Base-by-base conservation (phyloP, 371 early-diverging fungal genomes). In the Mucor racemosus region DNA sequence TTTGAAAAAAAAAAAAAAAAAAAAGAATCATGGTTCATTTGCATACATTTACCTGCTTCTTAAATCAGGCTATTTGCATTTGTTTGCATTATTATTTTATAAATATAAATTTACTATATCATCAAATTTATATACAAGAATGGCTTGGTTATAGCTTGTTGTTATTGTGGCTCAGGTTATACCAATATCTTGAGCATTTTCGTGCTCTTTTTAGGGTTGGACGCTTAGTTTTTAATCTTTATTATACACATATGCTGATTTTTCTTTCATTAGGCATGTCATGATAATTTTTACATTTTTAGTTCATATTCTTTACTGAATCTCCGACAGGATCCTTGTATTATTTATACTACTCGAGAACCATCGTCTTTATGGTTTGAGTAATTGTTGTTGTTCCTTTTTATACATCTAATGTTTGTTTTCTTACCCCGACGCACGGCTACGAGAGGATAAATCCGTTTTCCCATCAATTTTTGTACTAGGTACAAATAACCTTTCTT, bases 401-500 rank as follows among this genome's bases (percentile, higher is more conserved):
- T 35, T n/a, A 7, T 4, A n/a, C 54, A 48, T 21, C 15, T 62
- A 41, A 46, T 46, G 19, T 42, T 33, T n/a, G 31, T 44, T 33
- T 58, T 35, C 34, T 41, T 5, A 40, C 34, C 38, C 33, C 31
- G 31, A 41, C 40, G 41, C 41, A 59, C 38, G 39, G 36, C 46
- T 46, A 19, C 46, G 19, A 46, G 46, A 46, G 46, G 46, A n/a
- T 46, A 19, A 46, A 46, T 46, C 46, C 46, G 46, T 46, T 46
- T 46, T 46, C 46, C 46, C 46, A 46, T 46, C 46, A 46, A 46
- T 8, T 46, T 46, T 46, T 46, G 46, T 46, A 46, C 46, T 19
- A 46, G 46, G 46, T 46, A 13, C 38, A 10, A 42, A 33, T 13
- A 15, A 21, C 42, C 34, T 41, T 21, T 55, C 40, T 41, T 34